These are phyloP conservation scores for Termitomyces sp. DNA, from an alignment of 768 basidiomycete genomes.

Conservation along the genomic window DNA sequence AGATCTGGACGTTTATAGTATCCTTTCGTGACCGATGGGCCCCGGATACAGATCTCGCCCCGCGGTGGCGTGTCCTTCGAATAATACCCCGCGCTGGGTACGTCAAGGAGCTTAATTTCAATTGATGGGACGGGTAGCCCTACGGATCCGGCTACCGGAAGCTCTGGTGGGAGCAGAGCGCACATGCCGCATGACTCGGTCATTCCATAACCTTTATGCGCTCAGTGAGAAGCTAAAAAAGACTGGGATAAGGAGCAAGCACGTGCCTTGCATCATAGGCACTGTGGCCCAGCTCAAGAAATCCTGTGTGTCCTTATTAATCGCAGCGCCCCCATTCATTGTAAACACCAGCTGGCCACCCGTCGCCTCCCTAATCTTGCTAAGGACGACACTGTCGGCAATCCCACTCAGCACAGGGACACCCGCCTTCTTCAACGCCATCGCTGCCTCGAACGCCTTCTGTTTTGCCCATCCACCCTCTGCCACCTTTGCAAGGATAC, in stretches of 20 bases:
- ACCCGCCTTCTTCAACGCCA: slow-evolving; percentile 67
- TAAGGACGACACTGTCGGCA: slow-evolving; percentile 75
- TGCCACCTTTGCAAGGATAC: slow-evolving; percentile 80
- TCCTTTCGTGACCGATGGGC: slow-evolving; percentile 78
- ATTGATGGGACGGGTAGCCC: slow-evolving; percentile 84
- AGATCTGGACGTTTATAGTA: slow-evolving; percentile 94
- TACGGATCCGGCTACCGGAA: slow-evolving; percentile 68
- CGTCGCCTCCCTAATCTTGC: slow-evolving; percentile 74
- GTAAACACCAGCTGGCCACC: slow-evolving; percentile 83
- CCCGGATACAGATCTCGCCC: slow-evolving; percentile 88
- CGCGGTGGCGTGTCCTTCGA: slow-evolving; percentile 68
- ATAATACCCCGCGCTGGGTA: slow-evolving; percentile 80
- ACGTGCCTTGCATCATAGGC: slow-evolving; percentile 78
- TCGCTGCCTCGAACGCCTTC: slow-evolving; percentile 74
- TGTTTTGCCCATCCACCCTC: slow-evolving; percentile 62
- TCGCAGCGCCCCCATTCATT: slow-evolving; percentile 81
- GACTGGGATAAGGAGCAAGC: not conserved
- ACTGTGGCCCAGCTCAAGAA: slow-evolving; percentile 82
- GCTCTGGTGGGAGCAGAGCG: slow-evolving; percentile 78
- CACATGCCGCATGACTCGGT: slow-evolving; percentile 95
- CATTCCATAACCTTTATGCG: slow-evolving; percentile 83
- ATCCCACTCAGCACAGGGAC: slow-evolving; percentile 64
- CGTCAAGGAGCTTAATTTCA: slow-evolving; percentile 86
- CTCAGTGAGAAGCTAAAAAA: not conserved
- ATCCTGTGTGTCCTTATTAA: slow-evolving; percentile 86